Conservation (phyloP, 1,284 basidiomycete species). For the Malassezia furfur region DNA sequence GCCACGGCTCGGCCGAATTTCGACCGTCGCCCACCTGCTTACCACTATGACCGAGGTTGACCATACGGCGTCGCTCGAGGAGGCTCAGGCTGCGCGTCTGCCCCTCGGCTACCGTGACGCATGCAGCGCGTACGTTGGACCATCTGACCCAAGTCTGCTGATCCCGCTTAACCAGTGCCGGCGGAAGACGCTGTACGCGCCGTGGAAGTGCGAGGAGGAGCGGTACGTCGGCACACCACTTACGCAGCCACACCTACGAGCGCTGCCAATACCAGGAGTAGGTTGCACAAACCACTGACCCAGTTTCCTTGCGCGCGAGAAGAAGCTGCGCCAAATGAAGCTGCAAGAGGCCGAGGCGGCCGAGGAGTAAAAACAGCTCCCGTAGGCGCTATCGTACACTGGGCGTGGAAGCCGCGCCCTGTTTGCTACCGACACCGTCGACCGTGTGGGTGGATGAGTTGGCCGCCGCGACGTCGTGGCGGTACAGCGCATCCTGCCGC, state of each 20-base stretch:
- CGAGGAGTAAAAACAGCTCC: constrained; percentile 2
- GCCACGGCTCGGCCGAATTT: constrained; percentile 10
- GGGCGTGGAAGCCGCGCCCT: constrained; percentile 18
- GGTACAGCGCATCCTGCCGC: constrained; percentile 23
- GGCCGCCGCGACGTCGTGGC: constrained; percentile 34
- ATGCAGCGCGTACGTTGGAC: constrained; percentile 69
- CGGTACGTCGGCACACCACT: constrained; percentile 46
- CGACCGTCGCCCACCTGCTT: neutral
- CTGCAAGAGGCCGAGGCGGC: constrained; percentile 5
- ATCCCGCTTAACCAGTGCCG: constrained; percentile 76
- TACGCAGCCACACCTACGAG: constrained; percentile 19
- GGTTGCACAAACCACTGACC: neutral
- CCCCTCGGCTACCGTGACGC: constrained; percentile 79
- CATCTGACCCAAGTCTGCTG: constrained; percentile 57
- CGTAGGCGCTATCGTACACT: constrained; percentile 9
- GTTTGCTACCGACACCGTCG: constrained; percentile 26
- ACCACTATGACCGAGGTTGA: constrained; percentile 13
- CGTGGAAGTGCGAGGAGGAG: constrained; percentile 76
- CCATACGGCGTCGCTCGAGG: constrained; percentile 67
- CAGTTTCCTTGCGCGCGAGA: constrained; percentile 15
- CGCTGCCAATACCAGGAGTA: constrained; percentile 20
- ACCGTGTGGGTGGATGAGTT: constrained; percentile 34
- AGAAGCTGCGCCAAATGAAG: constrained; percentile 10
- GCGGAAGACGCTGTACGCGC: constrained; percentile 61
- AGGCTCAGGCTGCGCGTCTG: constrained; percentile 65